A percentile compares a stretch with the other conserved stretches of the same genome.
phyloP scores from a whole-genome alignment of 306 rosid species.

The Citrullus colocynthis region DNA sequence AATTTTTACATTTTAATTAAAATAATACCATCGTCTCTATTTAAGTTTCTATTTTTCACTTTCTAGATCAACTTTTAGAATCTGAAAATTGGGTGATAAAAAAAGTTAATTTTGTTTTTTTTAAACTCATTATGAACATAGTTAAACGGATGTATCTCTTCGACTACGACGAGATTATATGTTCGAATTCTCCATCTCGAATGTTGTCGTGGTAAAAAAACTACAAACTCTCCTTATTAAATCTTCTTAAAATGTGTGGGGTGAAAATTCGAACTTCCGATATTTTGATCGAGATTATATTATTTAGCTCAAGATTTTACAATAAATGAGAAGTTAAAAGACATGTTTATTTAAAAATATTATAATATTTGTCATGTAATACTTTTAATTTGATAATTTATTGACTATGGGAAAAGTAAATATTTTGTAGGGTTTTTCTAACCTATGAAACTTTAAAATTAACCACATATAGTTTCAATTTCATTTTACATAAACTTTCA shows the following conservation, averaged over 20 bases:
- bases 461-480: neutral
- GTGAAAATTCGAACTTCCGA: neutral
- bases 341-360: no score
- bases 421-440: neutral
- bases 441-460: neutral
- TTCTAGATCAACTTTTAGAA: neutral
- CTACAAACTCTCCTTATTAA: no score
- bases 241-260: neutral
- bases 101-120: neutral
- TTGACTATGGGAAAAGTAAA: neutral
- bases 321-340: no score
- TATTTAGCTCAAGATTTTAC: no score
- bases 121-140: no score
- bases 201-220: no score
- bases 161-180: no score
- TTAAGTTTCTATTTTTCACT: neutral
- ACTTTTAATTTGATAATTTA: neutral
- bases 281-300: neutral
- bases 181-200: no score
- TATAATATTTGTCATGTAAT: no score
- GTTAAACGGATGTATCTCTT: no score
- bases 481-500: slow-evolving; percentile 19
- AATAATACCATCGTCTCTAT: neutral
- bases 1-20: neutral
- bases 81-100: neutral